Evolutionary conservation across 208 protist species (phyloP), one percentile per base, ranked within the genome.

Genomic region (Wallacemonas sp.): DNA sequence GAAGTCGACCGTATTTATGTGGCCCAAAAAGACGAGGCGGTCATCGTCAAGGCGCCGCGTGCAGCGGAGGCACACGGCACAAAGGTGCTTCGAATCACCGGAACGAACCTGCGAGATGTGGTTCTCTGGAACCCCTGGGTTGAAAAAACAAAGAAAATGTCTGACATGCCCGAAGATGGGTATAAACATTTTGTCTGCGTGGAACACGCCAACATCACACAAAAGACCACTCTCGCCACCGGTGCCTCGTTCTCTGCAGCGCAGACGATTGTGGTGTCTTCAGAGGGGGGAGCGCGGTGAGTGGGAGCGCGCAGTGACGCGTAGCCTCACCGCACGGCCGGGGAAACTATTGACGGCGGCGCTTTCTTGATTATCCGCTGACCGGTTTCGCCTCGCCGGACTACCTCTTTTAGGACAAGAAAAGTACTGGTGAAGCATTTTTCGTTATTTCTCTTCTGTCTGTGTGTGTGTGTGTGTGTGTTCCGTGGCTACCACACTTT

Each of bases 41-140:
- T 77, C n/a, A 19, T 34, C 19, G 26, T 83, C 21, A 26, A 41
- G 34, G 32, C 44, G 15, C 32, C 38, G 13, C 50, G 38, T 19
- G 5, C 15, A 13, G 24, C 24, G 27, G 37, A 36, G 5, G 36
- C 26, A 33, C n/a, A 39, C 52, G 19, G 52, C 41, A 38, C 57
- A 15, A 71, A 75, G 48, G 66, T 62, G 29, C 45, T 77, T 8
- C 55, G 65, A 32, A 73, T 79, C 15, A 69, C 50, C 0, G 63
- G 66, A 3, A 44, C 36, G 17, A 77, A 73, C 55, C 54, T 86
- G 22, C 61, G 59, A 26, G 80, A 87, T 73, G 75, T 78, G 5
- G 84, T 91, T 12, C 34, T 91, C 6, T 91, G 84, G 84, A 91
- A 91, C 48, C 84, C 84, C 19, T 85, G 71, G 72, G 62, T 87